Percentiles rank a stretch among this genome's conserved stretches.
phyloP scores from a whole-genome alignment of 2,329 filamentous ascomycete species.

The Colletotrichum camelliae region DNA sequence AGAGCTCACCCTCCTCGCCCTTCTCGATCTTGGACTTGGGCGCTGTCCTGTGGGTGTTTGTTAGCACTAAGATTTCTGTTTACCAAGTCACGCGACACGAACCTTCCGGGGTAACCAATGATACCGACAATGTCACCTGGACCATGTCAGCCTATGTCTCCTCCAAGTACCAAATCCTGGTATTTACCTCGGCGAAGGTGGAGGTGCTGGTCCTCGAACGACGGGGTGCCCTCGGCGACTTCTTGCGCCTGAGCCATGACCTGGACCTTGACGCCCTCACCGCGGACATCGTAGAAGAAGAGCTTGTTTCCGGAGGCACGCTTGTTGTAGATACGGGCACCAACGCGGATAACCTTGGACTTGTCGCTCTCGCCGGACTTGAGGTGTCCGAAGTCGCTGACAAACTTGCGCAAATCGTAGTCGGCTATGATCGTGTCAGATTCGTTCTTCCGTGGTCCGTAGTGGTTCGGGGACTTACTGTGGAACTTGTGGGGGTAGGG shows the following conservation, averaged over 20 bases:
- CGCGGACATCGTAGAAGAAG: constrained; percentile 86
- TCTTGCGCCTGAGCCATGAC: constrained; percentile 91
- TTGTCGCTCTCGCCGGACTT: constrained; percentile 86
- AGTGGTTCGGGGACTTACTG: constrained; percentile 23
- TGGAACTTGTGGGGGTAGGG: constrained; percentile 83
- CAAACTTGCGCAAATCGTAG: constrained; percentile 82
- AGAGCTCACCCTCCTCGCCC: constrained; percentile 87
- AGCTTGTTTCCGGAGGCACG: constrained; percentile 83
- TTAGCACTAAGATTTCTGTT: neutral
- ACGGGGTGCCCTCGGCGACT: constrained; percentile 64
- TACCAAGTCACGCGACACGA: neutral
- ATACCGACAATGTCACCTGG: constrained; percentile 85
- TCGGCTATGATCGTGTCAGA: constrained; percentile 68
- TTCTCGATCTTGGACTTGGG: constrained; percentile 85
- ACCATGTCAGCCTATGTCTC: neutral
- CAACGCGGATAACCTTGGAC: constrained; percentile 77
- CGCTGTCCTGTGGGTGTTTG: constrained; percentile 61
- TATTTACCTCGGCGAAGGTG: constrained; percentile 73
- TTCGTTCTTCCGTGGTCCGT: neutral
- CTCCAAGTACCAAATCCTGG: neutral
- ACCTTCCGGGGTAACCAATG: constrained; percentile 75
- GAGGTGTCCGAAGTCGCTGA: constrained; percentile 77
- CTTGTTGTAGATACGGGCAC: constrained; percentile 89
- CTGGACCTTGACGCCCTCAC: constrained; percentile 74
- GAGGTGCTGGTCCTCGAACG: constrained; percentile 90